Conservation (phyloP, 768 basidiomycete genomes). For the Auricularia sp. region DNA sequence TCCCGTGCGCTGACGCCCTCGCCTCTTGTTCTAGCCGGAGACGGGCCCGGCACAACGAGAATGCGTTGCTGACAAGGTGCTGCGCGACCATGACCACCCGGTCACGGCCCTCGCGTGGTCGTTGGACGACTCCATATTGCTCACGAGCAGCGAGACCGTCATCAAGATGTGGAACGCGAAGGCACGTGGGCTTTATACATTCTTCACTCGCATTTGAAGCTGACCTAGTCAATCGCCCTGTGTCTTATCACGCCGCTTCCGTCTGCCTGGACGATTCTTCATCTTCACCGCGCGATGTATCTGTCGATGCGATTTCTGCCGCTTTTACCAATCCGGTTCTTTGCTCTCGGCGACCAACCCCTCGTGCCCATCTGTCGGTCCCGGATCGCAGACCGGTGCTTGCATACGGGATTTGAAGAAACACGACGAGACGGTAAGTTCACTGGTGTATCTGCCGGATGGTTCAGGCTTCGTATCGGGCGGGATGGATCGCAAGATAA, state of each 20-base stretch:
- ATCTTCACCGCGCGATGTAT: not conserved
- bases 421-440: conserved; percentile 73
- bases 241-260: not conserved
- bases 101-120: conserved; percentile 91
- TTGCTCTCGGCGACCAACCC: conserved; percentile 12
- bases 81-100: conserved; percentile 69
- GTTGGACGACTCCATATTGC: conserved; percentile 70
- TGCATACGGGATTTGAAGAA: conserved; percentile 55
- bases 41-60: conserved; percentile 43
- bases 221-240: not conserved
- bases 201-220: not conserved
- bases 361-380: conserved; percentile 4
- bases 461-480: conserved; percentile 84
- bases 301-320: not conserved
- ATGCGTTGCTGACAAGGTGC: conserved; percentile 46
- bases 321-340: not conserved
- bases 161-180: conserved; percentile 88
- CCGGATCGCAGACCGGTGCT: conserved; percentile 51
- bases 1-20: not conserved
- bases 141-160: conserved; percentile 70
- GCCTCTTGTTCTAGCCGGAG: conserved; percentile 30
- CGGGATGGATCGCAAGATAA: conserved; percentile 74
- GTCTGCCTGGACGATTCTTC: not conserved
- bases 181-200: conserved; percentile 35
- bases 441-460: conserved; percentile 82